Evolutionary conservation across 768 basidiomycete species (phyloP).

Genomic region (Phanerodontia chrysosporium): DNA sequence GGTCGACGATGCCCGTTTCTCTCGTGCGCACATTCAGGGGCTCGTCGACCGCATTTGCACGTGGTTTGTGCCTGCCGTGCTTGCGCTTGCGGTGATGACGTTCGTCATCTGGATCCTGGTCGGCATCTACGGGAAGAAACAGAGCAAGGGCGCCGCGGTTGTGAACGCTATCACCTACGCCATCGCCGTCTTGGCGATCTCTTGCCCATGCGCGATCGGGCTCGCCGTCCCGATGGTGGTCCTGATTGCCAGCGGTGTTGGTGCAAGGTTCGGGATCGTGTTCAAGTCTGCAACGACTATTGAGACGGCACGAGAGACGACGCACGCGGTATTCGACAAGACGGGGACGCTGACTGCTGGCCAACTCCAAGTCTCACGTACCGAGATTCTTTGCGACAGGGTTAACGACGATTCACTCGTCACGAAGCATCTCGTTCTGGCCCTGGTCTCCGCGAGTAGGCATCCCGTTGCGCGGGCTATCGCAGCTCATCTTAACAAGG

Average conservation of each 20-base stretch:
- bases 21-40: conserved; percentile 36
- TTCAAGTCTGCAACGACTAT: conserved; percentile 36
- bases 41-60: conserved; percentile 47
- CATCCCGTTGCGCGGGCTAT: conserved; percentile 36
- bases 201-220: conserved; percentile 48
- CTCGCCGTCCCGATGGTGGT: conserved; percentile 35
- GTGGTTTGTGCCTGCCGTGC: conserved; percentile 45
- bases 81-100: conserved; percentile 32
- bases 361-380: conserved; percentile 34
- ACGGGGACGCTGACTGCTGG: conserved; percentile 54
- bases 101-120: conserved; percentile 36
- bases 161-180: conserved; percentile 44
- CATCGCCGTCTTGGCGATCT: conserved; percentile 47
- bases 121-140: conserved; percentile 25
- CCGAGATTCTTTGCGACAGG: conserved; percentile 19
- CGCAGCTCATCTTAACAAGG: conserved; percentile 23
- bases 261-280: conserved; percentile 27
- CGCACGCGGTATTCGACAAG: conserved; percentile 53
- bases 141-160: conserved; percentile 22
- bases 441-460: conserved; percentile 29
- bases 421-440: conserved; percentile 18
- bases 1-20: conserved; percentile 33
- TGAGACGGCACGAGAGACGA: conserved; percentile 38
- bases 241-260: conserved; percentile 30
- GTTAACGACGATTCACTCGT: neutral